Percentiles rank a stretch among this genome's conserved stretches.
phyloP scores from a whole-genome alignment of 2,329 filamentous ascomycete genomes.

The Arthrobotrys musiformis region DNA sequence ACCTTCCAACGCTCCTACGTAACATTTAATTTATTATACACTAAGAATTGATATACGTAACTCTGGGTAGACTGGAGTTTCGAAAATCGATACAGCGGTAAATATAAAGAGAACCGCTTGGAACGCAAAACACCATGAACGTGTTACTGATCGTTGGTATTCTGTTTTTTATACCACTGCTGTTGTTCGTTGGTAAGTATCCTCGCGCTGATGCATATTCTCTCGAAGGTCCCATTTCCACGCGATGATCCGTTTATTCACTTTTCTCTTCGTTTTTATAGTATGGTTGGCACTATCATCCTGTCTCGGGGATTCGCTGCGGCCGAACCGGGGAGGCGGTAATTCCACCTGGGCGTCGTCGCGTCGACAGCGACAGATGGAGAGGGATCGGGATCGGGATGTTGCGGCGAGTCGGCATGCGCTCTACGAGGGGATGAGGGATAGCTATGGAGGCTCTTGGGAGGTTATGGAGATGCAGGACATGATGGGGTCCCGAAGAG shows the following conservation, averaged over 20 bases:
- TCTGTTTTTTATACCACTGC: constrained; percentile 57
- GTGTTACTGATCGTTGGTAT: constrained; percentile 57
- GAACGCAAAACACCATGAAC: too few species aligned
- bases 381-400: constrained; percentile 39
- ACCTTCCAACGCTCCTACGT: too few species aligned
- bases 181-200: constrained; percentile 60
- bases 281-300: constrained; percentile 62
- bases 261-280: too few species aligned
- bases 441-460: constrained; percentile 60
- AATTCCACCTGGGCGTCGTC: constrained; percentile 40
- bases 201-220: background rate
- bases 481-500: constrained; percentile 41
- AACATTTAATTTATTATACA: too few species aligned
- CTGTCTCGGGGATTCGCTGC: constrained; percentile 60
- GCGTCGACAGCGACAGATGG: constrained; percentile 56
- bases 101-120: too few species aligned
- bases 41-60: too few species aligned
- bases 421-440: constrained; percentile 60
- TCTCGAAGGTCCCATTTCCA: too few species aligned
- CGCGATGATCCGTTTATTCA: too few species aligned
- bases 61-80: too few species aligned
- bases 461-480: constrained; percentile 60
- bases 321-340: constrained; percentile 23
- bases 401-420: constrained; percentile 56
- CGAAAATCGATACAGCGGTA: too few species aligned